phyloP scores from a whole-genome alignment of 192 early-diverging fungal species.

The Umbelopsis isabellina region DNA sequence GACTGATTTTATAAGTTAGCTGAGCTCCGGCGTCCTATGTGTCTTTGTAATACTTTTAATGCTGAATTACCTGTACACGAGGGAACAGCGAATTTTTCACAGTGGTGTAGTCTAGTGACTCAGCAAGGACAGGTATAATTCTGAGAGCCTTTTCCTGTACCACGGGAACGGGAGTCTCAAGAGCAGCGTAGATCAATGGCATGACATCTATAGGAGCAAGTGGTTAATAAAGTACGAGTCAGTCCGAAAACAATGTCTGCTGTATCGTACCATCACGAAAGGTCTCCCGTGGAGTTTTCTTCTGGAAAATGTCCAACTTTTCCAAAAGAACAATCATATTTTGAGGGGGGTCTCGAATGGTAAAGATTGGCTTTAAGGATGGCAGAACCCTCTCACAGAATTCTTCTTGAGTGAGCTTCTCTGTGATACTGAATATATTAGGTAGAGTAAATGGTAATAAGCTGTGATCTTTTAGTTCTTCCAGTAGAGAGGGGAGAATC shows the following conservation, averaged over 20 bases:
- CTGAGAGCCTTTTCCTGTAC: conserved; percentile 73
- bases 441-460: conserved; percentile 75
- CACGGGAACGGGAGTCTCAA: conserved; percentile 53
- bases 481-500: conserved; percentile 72
- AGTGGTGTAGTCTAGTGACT: conserved; percentile 63
- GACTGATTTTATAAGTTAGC: conserved; percentile 36
- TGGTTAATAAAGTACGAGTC: background rate
- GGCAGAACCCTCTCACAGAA: conserved; percentile 66
- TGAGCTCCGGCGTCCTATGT: too few relatives aligned
- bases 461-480: conserved; percentile 75
- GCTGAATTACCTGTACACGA: conserved; percentile 56
- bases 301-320: conserved; percentile 65
- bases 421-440: conserved; percentile 73
- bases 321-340: conserved; percentile 69
- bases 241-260: too few relatives aligned
- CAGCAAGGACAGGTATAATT: conserved; percentile 57
- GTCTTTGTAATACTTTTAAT: background rate
- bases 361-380: conserved; percentile 64
- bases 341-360: conserved; percentile 66
- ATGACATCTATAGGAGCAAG: conserved; percentile 57
- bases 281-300: conserved; percentile 58
- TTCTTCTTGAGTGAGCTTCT: conserved; percentile 60
- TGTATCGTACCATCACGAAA: conserved; percentile 61
- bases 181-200: conserved; percentile 71
- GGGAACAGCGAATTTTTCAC: conserved; percentile 71